These are phyloP conservation scores for Venturiaceae sp. DNA, from an alignment of 2,329 filamentous ascomycete genomes.

Conservation along the genomic window DNA sequence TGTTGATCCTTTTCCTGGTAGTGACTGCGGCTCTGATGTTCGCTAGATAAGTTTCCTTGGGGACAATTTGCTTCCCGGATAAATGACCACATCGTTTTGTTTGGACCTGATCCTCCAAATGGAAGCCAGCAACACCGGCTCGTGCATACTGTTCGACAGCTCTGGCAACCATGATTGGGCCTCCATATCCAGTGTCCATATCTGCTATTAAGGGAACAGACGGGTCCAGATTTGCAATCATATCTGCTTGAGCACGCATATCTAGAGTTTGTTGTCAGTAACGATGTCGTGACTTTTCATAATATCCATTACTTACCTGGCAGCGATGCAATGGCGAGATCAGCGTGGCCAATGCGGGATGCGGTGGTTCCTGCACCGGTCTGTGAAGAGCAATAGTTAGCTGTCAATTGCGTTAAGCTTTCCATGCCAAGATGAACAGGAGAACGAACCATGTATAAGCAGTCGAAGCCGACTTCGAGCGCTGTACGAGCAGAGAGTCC, in stretches of 20 bases:
- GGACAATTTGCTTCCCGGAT: constrained; percentile 50
- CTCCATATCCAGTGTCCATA: constrained; percentile 17
- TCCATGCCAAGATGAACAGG: background rate
- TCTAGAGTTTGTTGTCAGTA: constrained; percentile 6
- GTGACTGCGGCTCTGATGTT: constrained; percentile 47
- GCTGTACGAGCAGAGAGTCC: constrained; percentile 40
- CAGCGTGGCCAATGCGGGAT: constrained; percentile 13
- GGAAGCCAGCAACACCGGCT: constrained; percentile 46
- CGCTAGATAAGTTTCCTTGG: constrained; percentile 38
- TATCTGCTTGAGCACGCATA: constrained; percentile 14
- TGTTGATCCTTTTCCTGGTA: constrained; percentile 37
- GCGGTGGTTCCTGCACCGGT: constrained; percentile 16
- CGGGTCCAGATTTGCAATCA: constrained; percentile 13
- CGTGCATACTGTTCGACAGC: constrained; percentile 2
- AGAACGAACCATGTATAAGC: constrained; percentile 38
- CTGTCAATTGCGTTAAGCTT: background rate
- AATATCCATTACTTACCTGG: no score
- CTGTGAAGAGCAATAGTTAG: constrained; percentile 6
- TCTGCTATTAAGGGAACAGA: constrained; percentile 14
- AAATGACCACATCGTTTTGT: constrained; percentile 59
- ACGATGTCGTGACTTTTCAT: no score
- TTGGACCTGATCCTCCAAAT: constrained; percentile 55
- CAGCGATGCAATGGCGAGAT: constrained; percentile 14
- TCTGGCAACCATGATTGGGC: constrained; percentile 9
- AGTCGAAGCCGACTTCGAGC: constrained; percentile 37